Evolutionary conservation across 208 protist species (phyloP).

Genomic region (Borovskyia barvae): DNA sequence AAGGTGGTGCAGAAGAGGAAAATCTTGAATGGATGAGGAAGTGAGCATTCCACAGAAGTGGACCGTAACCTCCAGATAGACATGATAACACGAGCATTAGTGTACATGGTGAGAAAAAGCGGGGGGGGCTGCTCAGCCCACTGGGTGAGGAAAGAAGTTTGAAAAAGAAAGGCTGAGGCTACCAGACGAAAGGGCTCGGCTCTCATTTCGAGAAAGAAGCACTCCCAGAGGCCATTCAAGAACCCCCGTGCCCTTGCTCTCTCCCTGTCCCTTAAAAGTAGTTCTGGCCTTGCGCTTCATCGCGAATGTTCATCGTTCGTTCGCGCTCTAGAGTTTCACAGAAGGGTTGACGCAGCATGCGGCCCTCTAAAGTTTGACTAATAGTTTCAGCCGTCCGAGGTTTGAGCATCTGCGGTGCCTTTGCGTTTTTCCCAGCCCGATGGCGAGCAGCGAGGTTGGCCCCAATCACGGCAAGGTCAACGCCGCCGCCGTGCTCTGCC

Average conservation of each 20-base stretch:
- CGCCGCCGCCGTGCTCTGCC: slow-evolving; percentile 79
- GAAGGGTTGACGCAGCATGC: slow-evolving; percentile 54
- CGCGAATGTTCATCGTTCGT: slow-evolving; percentile 59
- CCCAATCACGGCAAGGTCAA: slow-evolving; percentile 42
- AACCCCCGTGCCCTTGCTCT: background rate
- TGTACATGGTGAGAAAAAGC: slow-evolving; percentile 3
- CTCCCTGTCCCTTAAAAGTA: slow-evolving; percentile 34
- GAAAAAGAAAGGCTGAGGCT: background rate
- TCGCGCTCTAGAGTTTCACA: slow-evolving; percentile 41
- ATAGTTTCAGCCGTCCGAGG: slow-evolving; percentile 57
- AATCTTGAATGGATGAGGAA: too few relatives aligned
- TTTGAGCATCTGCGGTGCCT: slow-evolving; percentile 36
- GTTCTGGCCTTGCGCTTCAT: slow-evolving; percentile 32
- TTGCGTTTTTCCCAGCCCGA: slow-evolving; percentile 43
- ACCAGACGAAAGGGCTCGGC: background rate
- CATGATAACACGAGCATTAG: too few relatives aligned
- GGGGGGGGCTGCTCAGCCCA: background rate
- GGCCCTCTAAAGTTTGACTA: slow-evolving; percentile 59
- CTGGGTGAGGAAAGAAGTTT: background rate
- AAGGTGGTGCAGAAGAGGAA: slow-evolving; percentile 10
- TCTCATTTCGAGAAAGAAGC: too few relatives aligned
- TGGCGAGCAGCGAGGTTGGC: slow-evolving; percentile 40
- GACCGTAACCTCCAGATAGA: too few relatives aligned
- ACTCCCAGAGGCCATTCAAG: background rate
- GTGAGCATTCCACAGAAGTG: too few relatives aligned